Percentiles rank a stretch among this genome's conserved stretches.
Evolutionary conservation across 257 asterid species (phyloP).

Genomic region (Przewalskia tangutica): DNA sequence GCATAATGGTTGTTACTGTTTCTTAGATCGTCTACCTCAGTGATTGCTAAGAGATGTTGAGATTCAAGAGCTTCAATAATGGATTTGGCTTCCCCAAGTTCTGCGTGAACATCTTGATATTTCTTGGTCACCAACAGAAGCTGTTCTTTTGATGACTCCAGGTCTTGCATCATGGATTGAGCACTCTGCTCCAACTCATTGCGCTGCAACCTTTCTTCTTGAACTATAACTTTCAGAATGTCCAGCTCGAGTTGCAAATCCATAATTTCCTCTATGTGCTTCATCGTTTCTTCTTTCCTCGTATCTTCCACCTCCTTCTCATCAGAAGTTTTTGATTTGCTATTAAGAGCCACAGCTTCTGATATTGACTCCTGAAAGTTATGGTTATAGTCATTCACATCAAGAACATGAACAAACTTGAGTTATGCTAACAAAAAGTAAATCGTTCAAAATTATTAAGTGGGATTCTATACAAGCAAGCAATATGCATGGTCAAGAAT

Average conservation of each 20-base stretch:
- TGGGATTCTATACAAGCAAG: neutral
- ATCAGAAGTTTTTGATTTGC: conserved; percentile 18
- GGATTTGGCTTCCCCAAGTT: conserved; percentile 48
- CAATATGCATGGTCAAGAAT: neutral
- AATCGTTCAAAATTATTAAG: neutral
- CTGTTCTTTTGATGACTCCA: conserved; percentile 47
- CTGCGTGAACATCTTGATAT: conserved; percentile 39
- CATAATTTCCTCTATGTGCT: conserved; percentile 44
- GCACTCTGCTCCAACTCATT: conserved; percentile 44
- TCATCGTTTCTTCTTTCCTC: conserved; percentile 13
- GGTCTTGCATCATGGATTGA: conserved; percentile 39
- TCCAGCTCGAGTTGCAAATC: conserved; percentile 87
- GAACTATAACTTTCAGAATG: conserved; percentile 60
- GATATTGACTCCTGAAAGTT: conserved; percentile 58
- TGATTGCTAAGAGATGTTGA: conserved; percentile 53
- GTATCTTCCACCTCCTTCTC: conserved; percentile 26
- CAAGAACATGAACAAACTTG: conserved; percentile 2
- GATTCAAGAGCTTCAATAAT: conserved; percentile 90
- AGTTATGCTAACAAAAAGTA: neutral
- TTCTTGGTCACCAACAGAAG: conserved; percentile 36
- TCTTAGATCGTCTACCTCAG: conserved; percentile 67
- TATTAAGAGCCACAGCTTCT: conserved; percentile 38
- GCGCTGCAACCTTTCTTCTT: conserved; percentile 62
- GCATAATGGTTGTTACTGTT: conserved; percentile 30
- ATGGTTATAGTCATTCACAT: conserved; percentile 9